Percentiles rank a stretch among this genome's conserved stretches.
phyloP scores from a whole-genome alignment of 352 stramenopile genomes.

The Phytophthora fragariae region DNA sequence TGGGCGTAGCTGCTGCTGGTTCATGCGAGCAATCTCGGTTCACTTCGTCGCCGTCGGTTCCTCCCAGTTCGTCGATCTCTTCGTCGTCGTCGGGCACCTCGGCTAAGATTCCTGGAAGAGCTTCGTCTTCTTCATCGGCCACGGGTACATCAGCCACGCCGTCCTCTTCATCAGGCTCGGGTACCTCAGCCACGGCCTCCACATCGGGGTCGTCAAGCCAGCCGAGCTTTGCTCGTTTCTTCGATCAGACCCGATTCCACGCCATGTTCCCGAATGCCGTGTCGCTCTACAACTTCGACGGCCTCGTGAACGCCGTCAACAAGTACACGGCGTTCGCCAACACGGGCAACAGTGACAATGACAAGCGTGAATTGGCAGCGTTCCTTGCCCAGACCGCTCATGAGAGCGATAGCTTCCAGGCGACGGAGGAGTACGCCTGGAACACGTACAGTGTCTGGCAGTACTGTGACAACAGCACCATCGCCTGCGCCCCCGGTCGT shows the following conservation, averaged over 20 bases:
- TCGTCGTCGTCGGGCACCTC: background rate
- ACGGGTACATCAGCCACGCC: too few relatives aligned
- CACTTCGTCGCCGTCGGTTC: constrained; percentile 13
- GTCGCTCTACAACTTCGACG: constrained; percentile 51
- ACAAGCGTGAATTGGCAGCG: constrained; percentile 52
- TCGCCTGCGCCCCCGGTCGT: constrained; percentile 39
- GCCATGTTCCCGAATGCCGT: constrained; percentile 47
- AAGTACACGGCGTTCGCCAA: constrained; percentile 59
- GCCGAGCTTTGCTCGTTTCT: constrained; percentile 43
- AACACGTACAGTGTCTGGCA: constrained; percentile 46
- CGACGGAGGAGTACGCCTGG: constrained; percentile 46
- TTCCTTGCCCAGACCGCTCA: constrained; percentile 57
- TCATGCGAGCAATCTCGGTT: constrained; percentile 15
- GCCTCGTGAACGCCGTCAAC: constrained; percentile 42
- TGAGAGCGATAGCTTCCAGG: constrained; percentile 55
- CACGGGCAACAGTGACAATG: constrained; percentile 44
- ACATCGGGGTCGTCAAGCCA: background rate
- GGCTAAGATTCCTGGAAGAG: background rate
- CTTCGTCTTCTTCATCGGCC: too few relatives aligned
- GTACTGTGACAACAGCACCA: constrained; percentile 53
- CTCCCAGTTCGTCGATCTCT: background rate
- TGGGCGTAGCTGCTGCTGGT: constrained; percentile 21
- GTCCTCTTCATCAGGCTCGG: background rate
- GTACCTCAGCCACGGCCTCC: constrained; percentile 4
- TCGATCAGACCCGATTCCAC: constrained; percentile 45